Evolutionary conservation across 2,329 filamentous ascomycete species (phyloP), one percentile per base, ranked within the genome.

Genomic region (Xylariaceae sp.): DNA sequence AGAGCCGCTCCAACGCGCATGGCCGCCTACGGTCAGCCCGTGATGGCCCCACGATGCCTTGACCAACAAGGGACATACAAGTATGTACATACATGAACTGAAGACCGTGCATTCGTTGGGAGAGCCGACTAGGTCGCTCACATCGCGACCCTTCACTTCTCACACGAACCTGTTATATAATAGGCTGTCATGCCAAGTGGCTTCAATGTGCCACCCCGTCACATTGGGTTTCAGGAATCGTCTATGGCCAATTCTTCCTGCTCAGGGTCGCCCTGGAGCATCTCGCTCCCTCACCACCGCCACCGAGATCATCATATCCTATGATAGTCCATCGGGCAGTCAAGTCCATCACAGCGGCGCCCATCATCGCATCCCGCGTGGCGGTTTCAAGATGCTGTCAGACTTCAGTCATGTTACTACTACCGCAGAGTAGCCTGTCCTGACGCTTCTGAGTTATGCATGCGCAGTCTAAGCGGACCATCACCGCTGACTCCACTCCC

Each of bases 1-100:
- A 34, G 35, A 53, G 34, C 53, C 34, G 39, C n/a, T 17, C 18
- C 11, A n/a, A 61, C 58, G 52, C 61, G 56, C 51, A 61, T 62
- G 61, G 58, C 58, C 58, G 50, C 55, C 55, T 39, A 44, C 45
- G 48, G 52, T 49, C 49, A 56, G 51, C 55, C 51, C 23, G 17
- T 13, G 5, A 45, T 4, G 11, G 42, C 51, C 55, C 39, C 42
- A 35, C 49, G 50, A 17, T 42, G 52, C 45, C 35, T 37, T n/a
- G 30, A 44, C 30, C 3, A 39, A 30, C 23, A 30, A 4, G 23
- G 17, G 17, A 18, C 23, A 30, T 5, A 4, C 5, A 30, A 4
- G 23, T 30, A 30, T 18, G 23, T 30, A 30, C 23, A 30, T 30
- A 30, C 23, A 30, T 30, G 23, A 30, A 11, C 30, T 9, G 11